Evolutionary conservation across 2,329 filamentous ascomycete genomes (phyloP), one percentile per base, ranked within the genome.

Genomic region (Colletotrichum sp.): DNA sequence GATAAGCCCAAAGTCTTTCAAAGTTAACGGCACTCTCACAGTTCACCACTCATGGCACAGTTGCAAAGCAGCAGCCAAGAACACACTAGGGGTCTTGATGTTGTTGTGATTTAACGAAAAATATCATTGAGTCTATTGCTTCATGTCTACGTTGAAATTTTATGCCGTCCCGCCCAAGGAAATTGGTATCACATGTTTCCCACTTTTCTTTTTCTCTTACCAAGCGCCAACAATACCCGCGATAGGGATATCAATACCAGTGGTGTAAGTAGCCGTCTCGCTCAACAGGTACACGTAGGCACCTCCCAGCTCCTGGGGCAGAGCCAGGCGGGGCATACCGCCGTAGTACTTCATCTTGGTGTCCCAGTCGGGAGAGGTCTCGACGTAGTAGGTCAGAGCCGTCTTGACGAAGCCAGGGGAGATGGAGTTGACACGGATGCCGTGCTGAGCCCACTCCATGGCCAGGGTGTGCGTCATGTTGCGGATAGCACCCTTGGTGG

Each of bases 281-380:
- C 85, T 88, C n/a, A 91, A 80, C 75, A 91, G 79, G 77, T 91
- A 91, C 6, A 91, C 88, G 78, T 91, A 91, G 1, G 89, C 90
- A n/a, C 89, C 89, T 4, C 89, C 89, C 4, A 92, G 81, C 81
- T 92, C 89, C 77, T 89, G 85, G 0, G 88, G 87, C 64, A 89
- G 85, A 0, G 89, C 90, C 49, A 92, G 78, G 32, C 89, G 83
- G 13, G 89, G 89, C 85, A 92, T 91, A 5, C 89, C 89, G 5
- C 90, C 89, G 78, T 91, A 91, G 79, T 91, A 91, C 81, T 90
- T 88, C 83, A 91, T 86, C 83, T 91, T 89, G 76, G 86, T 83
- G 72, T 89, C 87, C 90, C 89, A 92, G 79, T 91, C 90, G 0
- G 88, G 87, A 18, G 85, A 84, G n/a, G 85, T 85, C 73, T 87